Conservation (phyloP, 2,329 filamentous ascomycete genomes). For the Pyrenochaeta sp. region DNA sequence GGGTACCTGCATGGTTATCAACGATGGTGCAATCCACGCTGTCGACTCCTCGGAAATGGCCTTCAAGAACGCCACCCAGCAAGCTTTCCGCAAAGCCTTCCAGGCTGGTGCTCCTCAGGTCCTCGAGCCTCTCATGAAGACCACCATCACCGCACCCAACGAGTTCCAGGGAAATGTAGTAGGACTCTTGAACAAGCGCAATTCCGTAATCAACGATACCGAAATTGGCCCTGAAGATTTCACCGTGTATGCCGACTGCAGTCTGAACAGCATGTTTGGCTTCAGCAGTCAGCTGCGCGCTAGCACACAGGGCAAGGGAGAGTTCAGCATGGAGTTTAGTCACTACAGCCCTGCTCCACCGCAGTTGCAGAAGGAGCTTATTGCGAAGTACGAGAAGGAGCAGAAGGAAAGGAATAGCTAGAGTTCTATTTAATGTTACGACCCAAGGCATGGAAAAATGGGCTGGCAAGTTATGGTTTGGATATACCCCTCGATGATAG, state of each 20-base stretch:
- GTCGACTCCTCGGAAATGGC: slow-evolving; percentile 97
- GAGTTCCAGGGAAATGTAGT: slow-evolving; percentile 98
- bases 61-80: slow-evolving; percentile 92
- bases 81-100: slow-evolving; percentile 96
- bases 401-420: slow-evolving; percentile 70
- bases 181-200: slow-evolving; percentile 94
- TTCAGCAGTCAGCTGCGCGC: slow-evolving; percentile 91
- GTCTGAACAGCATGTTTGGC: slow-evolving; percentile 96
- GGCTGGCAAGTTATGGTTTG: slow-evolving; percentile 4
- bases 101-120: slow-evolving; percentile 79
- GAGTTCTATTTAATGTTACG: slow-evolving; percentile 10
- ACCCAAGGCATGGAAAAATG: not conserved
- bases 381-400: slow-evolving; percentile 72
- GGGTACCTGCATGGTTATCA: slow-evolving; percentile 87
- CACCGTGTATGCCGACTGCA: slow-evolving; percentile 89
- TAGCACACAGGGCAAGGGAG: slow-evolving; percentile 96
- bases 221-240: slow-evolving; percentile 95
- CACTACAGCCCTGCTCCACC: slow-evolving; percentile 88
- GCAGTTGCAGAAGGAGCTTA: slow-evolving; percentile 83
- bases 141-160: slow-evolving; percentile 90
- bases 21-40: slow-evolving; percentile 95
- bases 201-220: slow-evolving; percentile 92
- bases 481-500: slow-evolving; percentile 3
- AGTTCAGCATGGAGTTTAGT: slow-evolving; percentile 98
- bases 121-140: slow-evolving; percentile 98